Evolutionary conservation across 495 filamentous ascomycete genomes (phyloP).

Genomic region (Xylaria longipes): DNA sequence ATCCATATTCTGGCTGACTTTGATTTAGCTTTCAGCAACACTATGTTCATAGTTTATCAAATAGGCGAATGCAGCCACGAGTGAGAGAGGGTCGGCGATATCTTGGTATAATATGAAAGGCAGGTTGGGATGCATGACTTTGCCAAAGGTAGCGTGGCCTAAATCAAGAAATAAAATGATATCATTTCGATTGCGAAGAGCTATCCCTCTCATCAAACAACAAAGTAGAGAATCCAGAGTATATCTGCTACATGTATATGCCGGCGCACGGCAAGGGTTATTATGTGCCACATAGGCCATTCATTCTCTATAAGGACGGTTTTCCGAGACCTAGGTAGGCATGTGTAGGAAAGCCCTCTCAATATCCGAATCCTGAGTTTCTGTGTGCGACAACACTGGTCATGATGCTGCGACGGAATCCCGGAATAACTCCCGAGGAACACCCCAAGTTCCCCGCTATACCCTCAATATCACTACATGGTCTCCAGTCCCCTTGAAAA

Average conservation of each 20-base stretch:
- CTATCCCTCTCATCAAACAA: not conserved
- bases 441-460: not conserved
- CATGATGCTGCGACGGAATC: not conserved
- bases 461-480: not conserved
- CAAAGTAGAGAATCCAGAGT: conserved; percentile 17
- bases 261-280: not conserved
- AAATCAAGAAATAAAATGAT: not conserved
- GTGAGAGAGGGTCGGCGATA: not conserved
- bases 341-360: not conserved
- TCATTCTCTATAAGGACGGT: not conserved
- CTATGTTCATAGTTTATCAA: not conserved
- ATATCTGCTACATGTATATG: conserved; percentile 4
- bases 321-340: not conserved
- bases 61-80: not conserved
- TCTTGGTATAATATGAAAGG: not conserved
- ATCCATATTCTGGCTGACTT: not conserved
- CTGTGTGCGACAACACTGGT: not conserved
- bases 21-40: not conserved
- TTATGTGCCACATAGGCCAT: not conserved
- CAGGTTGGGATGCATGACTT: not conserved
- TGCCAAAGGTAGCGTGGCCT: not conserved
- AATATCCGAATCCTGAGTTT: not conserved
- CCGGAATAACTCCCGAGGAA: not conserved
- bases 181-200: not conserved
- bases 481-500: conserved; percentile 3